Evolutionary conservation across 108 stramenopile species (phyloP).

Genomic region (Nitzschia palea): DNA sequence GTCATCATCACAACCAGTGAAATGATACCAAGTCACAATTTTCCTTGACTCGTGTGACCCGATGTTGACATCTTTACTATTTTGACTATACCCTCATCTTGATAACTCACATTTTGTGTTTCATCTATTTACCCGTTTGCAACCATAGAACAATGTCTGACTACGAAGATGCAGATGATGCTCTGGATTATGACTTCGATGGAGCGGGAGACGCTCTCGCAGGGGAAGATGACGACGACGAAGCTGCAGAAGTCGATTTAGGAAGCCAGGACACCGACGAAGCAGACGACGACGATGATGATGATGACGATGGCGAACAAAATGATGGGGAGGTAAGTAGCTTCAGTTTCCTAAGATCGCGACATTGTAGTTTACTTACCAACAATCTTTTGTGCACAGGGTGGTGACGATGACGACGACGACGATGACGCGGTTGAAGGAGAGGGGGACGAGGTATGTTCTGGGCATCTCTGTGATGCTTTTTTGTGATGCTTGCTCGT

Average conservation of each 20-base stretch:
- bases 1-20: background rate
- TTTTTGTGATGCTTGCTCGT: too few relatives aligned
- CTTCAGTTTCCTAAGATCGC: too few relatives aligned
- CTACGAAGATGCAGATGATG: conserved; percentile 15
- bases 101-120: background rate
- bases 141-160: conserved; percentile 17
- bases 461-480: background rate
- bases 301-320: conserved; percentile 1
- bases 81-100: background rate
- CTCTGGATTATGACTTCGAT: conserved; percentile 14
- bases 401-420: conserved; percentile 1
- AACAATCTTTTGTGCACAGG: too few relatives aligned
- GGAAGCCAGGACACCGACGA: conserved; percentile 5
- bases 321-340: too few relatives aligned
- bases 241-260: conserved; percentile 1
- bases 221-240: conserved; percentile 13
- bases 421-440: background rate
- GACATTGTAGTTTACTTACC: too few relatives aligned
- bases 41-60: too few relatives aligned
- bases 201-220: background rate
- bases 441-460: background rate
- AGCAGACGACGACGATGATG: conserved; percentile 19
- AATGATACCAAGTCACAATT: too few relatives aligned
- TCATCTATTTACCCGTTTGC: background rate
- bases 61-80: background rate